phyloP scores from a whole-genome alignment of 495 filamentous ascomycete species.

The Trichoderma erinaceum region DNA sequence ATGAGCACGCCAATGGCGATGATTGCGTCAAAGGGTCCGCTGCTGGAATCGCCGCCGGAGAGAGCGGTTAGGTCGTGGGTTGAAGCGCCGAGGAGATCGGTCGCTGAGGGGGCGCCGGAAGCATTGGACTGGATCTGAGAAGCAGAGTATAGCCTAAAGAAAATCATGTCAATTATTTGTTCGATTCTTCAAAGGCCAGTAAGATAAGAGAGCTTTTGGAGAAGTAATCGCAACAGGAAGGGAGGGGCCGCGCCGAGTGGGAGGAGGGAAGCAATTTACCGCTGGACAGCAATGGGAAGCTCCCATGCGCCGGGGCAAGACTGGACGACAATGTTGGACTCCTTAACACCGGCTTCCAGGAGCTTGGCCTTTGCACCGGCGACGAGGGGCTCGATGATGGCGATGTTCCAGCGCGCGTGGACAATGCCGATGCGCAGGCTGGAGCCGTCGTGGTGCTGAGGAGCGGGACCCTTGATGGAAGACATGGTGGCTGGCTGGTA shows the following conservation, averaged over 20 bases:
- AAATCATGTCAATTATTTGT: background rate
- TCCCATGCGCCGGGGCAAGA: slow-evolving; percentile 93
- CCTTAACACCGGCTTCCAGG: slow-evolving; percentile 63
- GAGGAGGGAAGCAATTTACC: slow-evolving; percentile 39
- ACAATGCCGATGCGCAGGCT: slow-evolving; percentile 86
- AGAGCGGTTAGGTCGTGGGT: slow-evolving; percentile 53
- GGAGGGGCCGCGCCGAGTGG: slow-evolving; percentile 10
- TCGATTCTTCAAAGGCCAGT: no score
- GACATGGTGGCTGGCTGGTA: slow-evolving; percentile 22
- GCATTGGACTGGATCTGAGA: slow-evolving; percentile 78
- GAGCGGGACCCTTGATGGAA: slow-evolving; percentile 40
- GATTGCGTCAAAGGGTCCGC: slow-evolving; percentile 77
- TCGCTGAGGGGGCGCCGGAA: slow-evolving; percentile 56
- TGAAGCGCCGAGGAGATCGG: slow-evolving; percentile 69
- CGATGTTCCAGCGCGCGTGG: slow-evolving; percentile 89
- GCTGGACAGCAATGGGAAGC: slow-evolving; percentile 77
- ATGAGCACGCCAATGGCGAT: slow-evolving; percentile 95
- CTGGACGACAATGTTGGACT: slow-evolving; percentile 81
- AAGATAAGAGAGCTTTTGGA: background rate
- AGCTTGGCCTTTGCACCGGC: slow-evolving; percentile 54
- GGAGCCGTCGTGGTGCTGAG: slow-evolving; percentile 57
- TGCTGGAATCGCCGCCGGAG: slow-evolving; percentile 22
- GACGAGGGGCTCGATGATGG: slow-evolving; percentile 69
- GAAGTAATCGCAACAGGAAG: slow-evolving; percentile 6
- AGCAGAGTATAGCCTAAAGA: slow-evolving; percentile 62